Percentiles rank a stretch among this genome's conserved stretches.
phyloP scores from a whole-genome alignment of 352 stramenopile species.

The Vaucheria bursata region DNA sequence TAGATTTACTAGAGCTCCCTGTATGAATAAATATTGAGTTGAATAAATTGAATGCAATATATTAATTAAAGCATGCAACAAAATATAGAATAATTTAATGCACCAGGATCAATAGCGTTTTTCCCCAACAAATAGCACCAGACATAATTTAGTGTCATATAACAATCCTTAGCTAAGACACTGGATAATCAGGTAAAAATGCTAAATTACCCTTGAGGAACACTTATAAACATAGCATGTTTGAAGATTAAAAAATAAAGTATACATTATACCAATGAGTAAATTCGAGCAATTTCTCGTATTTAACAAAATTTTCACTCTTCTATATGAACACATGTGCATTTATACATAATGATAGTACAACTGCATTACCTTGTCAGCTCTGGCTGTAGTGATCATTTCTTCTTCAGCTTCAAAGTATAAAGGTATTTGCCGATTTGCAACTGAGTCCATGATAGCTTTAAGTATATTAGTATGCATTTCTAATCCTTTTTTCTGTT shows the following conservation, averaged over 20 bases:
- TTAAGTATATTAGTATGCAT: slow-evolving; percentile 76
- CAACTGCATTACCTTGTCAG: slow-evolving; percentile 17
- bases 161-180: no score
- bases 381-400: slow-evolving; percentile 40
- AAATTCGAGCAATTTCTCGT: no score
- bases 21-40: not conserved
- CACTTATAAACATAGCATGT: not conserved
- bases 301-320: no score
- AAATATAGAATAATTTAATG: no score
- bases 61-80: no score
- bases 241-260: not conserved
- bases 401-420: slow-evolving; percentile 55
- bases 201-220: not conserved
- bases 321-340: no score
- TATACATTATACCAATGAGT: not conserved
- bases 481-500: slow-evolving; percentile 73
- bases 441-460: slow-evolving; percentile 73
- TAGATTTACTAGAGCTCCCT: slow-evolving; percentile 40
- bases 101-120: no score
- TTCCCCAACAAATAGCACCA: no score
- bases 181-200: no score
- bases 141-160: no score
- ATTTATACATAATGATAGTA: not conserved
- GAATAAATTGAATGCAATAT: not conserved
- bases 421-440: slow-evolving; percentile 56